Evolutionary conservation across 1,284 basidiomycete genomes (phyloP).

Genomic region (Meira nashicola): DNA sequence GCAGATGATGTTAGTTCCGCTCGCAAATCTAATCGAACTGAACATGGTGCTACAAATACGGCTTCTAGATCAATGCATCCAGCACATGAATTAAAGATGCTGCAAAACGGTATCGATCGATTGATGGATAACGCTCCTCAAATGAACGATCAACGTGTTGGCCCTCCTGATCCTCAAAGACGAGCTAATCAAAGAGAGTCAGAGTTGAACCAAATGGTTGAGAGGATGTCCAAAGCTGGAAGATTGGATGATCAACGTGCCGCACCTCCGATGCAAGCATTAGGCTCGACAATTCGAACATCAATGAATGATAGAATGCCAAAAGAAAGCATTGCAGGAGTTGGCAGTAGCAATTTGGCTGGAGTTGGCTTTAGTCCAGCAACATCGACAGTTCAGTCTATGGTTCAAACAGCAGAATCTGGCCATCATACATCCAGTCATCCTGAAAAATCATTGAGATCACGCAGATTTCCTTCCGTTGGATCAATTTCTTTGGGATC

Average conservation of each 20-base stretch:
- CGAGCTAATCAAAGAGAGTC: slow-evolving; percentile 5
- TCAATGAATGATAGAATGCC: no score
- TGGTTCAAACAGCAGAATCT: slow-evolving; percentile 14
- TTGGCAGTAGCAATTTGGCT: no score
- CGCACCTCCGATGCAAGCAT: slow-evolving; percentile 12
- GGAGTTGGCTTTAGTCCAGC: slow-evolving; percentile 4
- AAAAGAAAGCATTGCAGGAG: no score
- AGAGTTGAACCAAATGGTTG: slow-evolving; percentile 15
- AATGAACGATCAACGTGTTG: slow-evolving; percentile 28
- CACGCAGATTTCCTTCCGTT: background rate
- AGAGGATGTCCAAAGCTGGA: slow-evolving; percentile 16
- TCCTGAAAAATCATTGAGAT: background rate
- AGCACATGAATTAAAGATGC: slow-evolving; percentile 31
- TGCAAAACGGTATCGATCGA: slow-evolving; percentile 33
- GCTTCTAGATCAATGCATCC: slow-evolving; percentile 18
- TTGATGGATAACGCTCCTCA: slow-evolving; percentile 33
- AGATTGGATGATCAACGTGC: slow-evolving; percentile 32
- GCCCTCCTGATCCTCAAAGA: background rate
- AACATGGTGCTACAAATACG: background rate
- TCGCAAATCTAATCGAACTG: background rate
- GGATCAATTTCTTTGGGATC: background rate
- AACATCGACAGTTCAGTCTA: slow-evolving; percentile 16
- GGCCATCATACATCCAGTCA: slow-evolving; percentile 20
- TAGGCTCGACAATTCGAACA: background rate
- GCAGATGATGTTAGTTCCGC: no score